phyloP scores from a whole-genome alignment of 306 rosid species.

The Cicer yamashitae region DNA sequence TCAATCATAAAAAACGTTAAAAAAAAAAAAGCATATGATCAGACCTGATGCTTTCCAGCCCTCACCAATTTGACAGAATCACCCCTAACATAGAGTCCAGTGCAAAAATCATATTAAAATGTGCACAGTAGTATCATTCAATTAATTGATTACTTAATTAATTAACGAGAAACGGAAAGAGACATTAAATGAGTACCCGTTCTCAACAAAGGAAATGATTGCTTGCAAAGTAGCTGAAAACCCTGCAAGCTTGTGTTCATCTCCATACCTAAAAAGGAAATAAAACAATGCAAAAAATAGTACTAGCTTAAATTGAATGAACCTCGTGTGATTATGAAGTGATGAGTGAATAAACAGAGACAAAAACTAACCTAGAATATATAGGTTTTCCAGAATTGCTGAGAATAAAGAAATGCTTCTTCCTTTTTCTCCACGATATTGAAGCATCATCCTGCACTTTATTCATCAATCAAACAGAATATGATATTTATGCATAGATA shows the following conservation, averaged over 20 bases:
- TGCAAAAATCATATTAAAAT: constrained; percentile 29
- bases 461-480: constrained; percentile 56
- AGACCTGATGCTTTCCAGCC: constrained; percentile 96
- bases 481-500: constrained; percentile 38
- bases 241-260: constrained; percentile 95
- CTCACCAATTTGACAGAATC: constrained; percentile 83
- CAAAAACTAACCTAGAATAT: constrained; percentile 78
- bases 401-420: constrained; percentile 91
- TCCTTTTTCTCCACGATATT: constrained; percentile 95
- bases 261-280: constrained; percentile 69
- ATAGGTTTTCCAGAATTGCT: constrained; percentile 97
- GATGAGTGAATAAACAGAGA: neutral
- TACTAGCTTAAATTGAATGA: neutral
- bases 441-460: constrained; percentile 97
- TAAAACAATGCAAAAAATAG: constrained; percentile 8
- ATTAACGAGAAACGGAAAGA: constrained; percentile 33
- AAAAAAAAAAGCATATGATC: constrained; percentile 26
- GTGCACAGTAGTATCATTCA: neutral
- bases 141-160: constrained; percentile 12
- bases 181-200: constrained; percentile 57
- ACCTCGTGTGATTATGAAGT: neutral
- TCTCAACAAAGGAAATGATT: constrained; percentile 89
- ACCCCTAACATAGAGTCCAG: constrained; percentile 57
- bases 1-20: constrained; percentile 15
- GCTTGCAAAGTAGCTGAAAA: constrained; percentile 98